Evolutionary conservation across 2,329 filamentous ascomycete genomes (phyloP).

Genomic region (Alternaria atra): DNA sequence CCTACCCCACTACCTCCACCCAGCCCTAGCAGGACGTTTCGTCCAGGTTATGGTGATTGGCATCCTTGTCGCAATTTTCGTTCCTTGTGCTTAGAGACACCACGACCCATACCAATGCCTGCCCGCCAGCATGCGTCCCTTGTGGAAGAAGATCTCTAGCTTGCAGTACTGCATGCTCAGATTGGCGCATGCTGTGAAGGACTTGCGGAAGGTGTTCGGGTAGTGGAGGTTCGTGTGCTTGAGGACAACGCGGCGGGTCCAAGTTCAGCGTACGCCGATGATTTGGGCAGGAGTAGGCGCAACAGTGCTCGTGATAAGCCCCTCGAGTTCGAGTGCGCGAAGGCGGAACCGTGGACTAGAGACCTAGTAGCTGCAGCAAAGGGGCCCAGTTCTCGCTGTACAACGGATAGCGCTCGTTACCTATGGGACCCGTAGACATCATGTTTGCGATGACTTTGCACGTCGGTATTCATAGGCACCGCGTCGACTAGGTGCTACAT

Average conservation of each 20-base stretch:
- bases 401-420: neutral
- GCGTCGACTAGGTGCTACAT: neutral
- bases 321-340: constrained; percentile 11
- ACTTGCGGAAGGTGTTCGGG: constrained; percentile 13
- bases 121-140: neutral
- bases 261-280: constrained; percentile 1
- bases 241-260: constrained; percentile 9
- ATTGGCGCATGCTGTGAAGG: constrained; percentile 9
- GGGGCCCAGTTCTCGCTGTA: constrained; percentile 7
- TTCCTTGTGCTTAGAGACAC: neutral
- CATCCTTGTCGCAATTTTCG: neutral
- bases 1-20: constrained; percentile 1
- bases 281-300: constrained; percentile 13
- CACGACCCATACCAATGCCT: neutral
- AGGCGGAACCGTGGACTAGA: constrained; percentile 12
- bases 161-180: constrained; percentile 5
- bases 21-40: constrained; percentile 4
- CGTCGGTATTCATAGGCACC: neutral
- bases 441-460: neutral
- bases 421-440: neutral
- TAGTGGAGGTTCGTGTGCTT: constrained; percentile 7
- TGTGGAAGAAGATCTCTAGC: neutral
- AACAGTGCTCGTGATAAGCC: constrained; percentile 10
- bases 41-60: neutral
- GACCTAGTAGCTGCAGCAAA: constrained; percentile 1